Evolutionary conservation across 2,329 filamentous ascomycete species (phyloP).

Genomic region (Xylaria sp.): DNA sequence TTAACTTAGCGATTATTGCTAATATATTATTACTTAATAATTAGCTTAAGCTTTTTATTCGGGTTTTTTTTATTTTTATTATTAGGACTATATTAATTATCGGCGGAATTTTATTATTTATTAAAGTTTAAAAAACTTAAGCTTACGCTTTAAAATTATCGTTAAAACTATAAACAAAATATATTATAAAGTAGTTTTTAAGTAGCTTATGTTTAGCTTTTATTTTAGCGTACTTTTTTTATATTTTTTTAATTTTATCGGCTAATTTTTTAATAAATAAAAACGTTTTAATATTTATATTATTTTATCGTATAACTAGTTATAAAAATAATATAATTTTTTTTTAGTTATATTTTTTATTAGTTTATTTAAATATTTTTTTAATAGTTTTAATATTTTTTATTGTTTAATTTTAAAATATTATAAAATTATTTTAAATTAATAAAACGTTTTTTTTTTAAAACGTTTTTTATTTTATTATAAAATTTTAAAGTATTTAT

Average conservation of each 20-base stretch:
- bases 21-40: background rate
- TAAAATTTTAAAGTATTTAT: background rate
- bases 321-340: conserved; percentile 1
- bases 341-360: no score
- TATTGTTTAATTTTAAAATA: no score
- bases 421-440: no score
- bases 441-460: no score
- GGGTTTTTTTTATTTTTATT: background rate
- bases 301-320: background rate
- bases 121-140: no score
- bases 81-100: conserved; percentile 2
- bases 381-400: no score
- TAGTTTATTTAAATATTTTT: no score
- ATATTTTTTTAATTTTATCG: background rate
- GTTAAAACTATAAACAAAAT: conserved; percentile 3
- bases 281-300: background rate
- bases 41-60: background rate
- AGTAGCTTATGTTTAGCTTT: background rate
- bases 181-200: no score
- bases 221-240: conserved; percentile 6
- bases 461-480: no score
- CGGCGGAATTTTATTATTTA: background rate
- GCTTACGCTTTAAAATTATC: background rate
- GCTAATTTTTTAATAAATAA: background rate
- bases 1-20: background rate